Evolutionary conservation across 495 filamentous ascomycete genomes (phyloP).

Genomic region (Polyplosphaeria fusca): DNA sequence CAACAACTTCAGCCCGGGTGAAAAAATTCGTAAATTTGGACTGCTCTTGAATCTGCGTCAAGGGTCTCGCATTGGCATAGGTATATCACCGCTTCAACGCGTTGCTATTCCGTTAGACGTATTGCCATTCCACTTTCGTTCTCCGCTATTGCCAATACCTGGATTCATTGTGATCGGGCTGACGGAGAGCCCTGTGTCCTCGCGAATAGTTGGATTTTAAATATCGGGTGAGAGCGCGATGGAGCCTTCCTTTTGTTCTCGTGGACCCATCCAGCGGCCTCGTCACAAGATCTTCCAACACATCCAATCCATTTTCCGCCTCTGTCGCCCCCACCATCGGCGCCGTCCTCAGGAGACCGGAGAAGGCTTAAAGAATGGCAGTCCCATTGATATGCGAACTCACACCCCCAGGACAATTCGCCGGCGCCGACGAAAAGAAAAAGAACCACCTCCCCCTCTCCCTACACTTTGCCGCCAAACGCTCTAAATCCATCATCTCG

Average conservation of each 20-base stretch:
- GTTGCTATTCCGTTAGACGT: too few species aligned
- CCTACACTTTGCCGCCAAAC: conserved; percentile 47
- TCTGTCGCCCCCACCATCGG: not conserved
- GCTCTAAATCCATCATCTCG: conserved; percentile 61
- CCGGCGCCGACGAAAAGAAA: conserved; percentile 48
- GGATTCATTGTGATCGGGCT: too few species aligned
- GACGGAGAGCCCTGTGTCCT: too few species aligned
- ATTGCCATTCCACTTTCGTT: too few species aligned
- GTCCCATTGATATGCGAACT: conserved; percentile 30
- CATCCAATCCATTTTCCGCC: not conserved
- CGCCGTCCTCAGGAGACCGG: not conserved
- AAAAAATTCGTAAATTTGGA: too few species aligned
- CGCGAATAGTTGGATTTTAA: too few species aligned
- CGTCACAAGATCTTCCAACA: not conserved
- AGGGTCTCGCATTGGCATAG: too few species aligned
- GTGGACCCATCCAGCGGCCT: not conserved
- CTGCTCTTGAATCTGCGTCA: too few species aligned
- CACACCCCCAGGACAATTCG: conserved; percentile 33
- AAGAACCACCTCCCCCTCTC: conserved; percentile 61
- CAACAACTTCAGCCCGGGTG: too few species aligned
- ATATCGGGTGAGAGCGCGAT: not conserved
- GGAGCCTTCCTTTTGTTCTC: not conserved
- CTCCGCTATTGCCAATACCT: too few species aligned
- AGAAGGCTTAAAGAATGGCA: conserved; percentile 15
- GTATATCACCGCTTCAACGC: too few species aligned